Base-by-base conservation (phyloP, 768 basidiomycete species). In the Xerocomus brunneocitrinus region DNA sequence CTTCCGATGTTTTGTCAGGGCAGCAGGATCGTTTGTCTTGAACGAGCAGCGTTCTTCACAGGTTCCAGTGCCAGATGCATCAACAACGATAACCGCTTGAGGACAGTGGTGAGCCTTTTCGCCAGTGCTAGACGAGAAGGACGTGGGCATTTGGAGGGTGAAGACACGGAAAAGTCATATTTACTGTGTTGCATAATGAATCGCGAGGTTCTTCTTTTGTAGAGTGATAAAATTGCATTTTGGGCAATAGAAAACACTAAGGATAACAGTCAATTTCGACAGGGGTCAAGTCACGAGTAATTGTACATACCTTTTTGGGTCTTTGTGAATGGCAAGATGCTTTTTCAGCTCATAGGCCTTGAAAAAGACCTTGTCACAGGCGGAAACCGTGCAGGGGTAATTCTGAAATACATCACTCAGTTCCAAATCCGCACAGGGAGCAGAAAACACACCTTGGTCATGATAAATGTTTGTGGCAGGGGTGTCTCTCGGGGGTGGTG, bases 1-100 rank as follows among this genome's bases (percentile, higher is more conserved):
- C 44, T 63, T 68, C 2, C 67, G 64, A 35, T 67, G 66, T 31
- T 61, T 65, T 7, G 62, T 60, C 40, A 67, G 41, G 12, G 60
- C 55, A 0, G 64, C 62, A 1, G 67, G 67, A 43, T 67, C 67
- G 13, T 57, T 56, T 1, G 66, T 68, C 47, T 39, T 55, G 47
- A 58, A 67, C 0, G 40, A 35, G 38, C 66, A 67, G 2, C 31
- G 45, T 34, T 45, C 41, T 30, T 30, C 52, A 6, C 5, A 7
- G 5, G 28, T 7, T 28, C 39, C 22, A 19, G 36, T 44, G 14
- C 16, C 57, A 13, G 24, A 6, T n/a, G 19, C 22, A 41, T 25
- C n/a, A n/a, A 14, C 22, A 19, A 19, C 4, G 19, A 0, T 10
- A 12, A 49, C 2, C 47, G 31, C 41, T 4, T 64, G 34, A 25